Evolutionary conservation across 306 rosid genomes (phyloP).

Genomic region (Casuarina glauca): DNA sequence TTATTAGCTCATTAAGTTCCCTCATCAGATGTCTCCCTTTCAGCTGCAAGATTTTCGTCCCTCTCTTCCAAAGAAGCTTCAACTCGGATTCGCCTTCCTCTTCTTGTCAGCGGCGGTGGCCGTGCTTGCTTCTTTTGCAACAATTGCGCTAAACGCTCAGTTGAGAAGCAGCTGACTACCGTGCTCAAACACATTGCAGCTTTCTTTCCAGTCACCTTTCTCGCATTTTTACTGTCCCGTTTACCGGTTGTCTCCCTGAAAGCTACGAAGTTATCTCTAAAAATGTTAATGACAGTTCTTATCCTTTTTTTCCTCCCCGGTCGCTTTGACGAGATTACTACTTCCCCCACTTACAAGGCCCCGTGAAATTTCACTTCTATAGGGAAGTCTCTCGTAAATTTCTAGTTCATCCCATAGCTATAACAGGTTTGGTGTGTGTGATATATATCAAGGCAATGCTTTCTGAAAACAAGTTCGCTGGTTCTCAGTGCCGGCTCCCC

Average conservation of each 20-base stretch:
- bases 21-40: conserved; percentile 35
- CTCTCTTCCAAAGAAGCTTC: conserved; percentile 34
- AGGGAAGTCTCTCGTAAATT: too few species aligned
- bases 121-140: conserved; percentile 37
- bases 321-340: too few species aligned
- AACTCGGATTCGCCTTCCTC: conserved; percentile 24
- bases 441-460: too few species aligned
- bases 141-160: conserved; percentile 18
- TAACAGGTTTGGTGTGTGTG: too few species aligned
- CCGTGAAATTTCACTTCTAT: too few species aligned
- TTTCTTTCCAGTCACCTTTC: conserved; percentile 28
- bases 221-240: conserved; percentile 29
- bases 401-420: too few species aligned
- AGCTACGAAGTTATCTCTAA: neutral
- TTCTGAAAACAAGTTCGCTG: too few species aligned
- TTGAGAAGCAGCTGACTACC: conserved; percentile 17
- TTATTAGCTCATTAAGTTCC: conserved; percentile 33
- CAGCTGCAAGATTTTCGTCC: conserved; percentile 22
- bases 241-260: conserved; percentile 4
- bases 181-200: conserved; percentile 26
- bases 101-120: conserved; percentile 30
- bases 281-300: neutral
- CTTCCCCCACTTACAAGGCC: too few species aligned
- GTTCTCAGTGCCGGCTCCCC: too few species aligned
- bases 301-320: too few species aligned